Conservation (phyloP, 495 filamentous ascomycete species). For the Oidiodendron maius region DNA sequence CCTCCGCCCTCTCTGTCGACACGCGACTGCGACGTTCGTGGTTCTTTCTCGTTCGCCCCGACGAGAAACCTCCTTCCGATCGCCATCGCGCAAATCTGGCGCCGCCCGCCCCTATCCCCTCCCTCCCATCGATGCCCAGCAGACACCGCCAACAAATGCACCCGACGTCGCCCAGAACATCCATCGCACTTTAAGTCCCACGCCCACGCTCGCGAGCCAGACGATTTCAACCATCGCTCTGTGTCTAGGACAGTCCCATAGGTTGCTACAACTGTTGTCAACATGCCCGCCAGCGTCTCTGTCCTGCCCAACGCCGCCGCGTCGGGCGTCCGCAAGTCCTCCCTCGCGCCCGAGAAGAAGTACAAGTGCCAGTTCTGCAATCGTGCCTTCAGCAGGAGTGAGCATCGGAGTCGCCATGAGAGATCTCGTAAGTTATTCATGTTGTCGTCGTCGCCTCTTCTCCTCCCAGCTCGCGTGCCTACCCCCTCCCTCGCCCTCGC, state of each 20-base stretch:
- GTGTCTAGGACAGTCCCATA: constrained; percentile 20
- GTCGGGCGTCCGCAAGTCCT: constrained; percentile 53
- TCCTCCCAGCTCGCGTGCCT: constrained; percentile 12
- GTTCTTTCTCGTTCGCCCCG: no score
- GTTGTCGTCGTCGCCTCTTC: neutral
- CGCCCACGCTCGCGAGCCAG: constrained; percentile 30
- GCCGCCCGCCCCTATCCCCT: neutral
- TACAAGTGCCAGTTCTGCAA: constrained; percentile 99
- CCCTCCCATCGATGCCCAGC: neutral
- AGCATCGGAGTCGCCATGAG: constrained; percentile 95
- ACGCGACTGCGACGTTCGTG: no score
- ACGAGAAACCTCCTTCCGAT: no score
- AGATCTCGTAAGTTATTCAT: constrained; percentile 84
- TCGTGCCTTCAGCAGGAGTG: constrained; percentile 92
- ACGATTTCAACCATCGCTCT: constrained; percentile 33
- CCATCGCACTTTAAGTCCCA: constrained; percentile 50
- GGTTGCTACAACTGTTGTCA: constrained; percentile 19
- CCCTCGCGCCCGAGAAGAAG: constrained; percentile 77
- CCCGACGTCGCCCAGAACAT: neutral
- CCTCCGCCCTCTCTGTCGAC: no score
- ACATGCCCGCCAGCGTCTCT: constrained; percentile 61
- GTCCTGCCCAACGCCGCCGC: constrained; percentile 47
- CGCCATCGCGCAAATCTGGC: neutral
- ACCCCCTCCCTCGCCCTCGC: neutral
- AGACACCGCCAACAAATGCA: no score